These are phyloP conservation scores for Xylariaceae sp. DNA, from an alignment of 2,329 filamentous ascomycete species.

Conservation along the genomic window DNA sequence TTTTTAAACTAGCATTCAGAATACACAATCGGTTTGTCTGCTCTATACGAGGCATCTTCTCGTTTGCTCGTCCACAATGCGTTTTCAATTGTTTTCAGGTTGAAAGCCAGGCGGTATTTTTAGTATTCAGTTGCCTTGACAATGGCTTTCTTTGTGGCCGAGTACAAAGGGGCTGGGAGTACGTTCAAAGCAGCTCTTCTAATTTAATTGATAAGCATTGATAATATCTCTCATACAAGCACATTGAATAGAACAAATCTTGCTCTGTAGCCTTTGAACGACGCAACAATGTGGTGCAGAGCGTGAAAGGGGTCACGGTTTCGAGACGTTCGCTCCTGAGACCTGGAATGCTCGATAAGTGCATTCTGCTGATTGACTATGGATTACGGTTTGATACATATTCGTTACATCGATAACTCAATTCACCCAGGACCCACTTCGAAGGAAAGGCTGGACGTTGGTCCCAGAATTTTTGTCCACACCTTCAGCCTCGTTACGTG, in stretches of 20 bases:
- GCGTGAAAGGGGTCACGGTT: neutral
- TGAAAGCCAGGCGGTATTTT: neutral
- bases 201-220: no score
- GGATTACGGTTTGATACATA: neutral
- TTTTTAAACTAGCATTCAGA: neutral
- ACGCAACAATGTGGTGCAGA: neutral
- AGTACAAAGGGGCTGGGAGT: no score
- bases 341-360: neutral
- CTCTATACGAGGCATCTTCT: neutral
- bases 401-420: neutral
- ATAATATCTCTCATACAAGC: neutral
- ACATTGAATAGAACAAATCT: neutral
- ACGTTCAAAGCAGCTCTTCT: no score
- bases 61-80: neutral
- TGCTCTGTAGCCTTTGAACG: neutral
- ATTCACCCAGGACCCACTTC: neutral
- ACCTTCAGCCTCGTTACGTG: constrained; percentile 13
- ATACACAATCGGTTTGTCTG: neutral
- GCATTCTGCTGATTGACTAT: neutral
- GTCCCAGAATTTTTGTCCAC: constrained; percentile 12
- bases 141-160: no score
- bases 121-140: neutral
- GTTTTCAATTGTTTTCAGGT: neutral
- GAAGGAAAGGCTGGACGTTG: constrained; percentile 10
- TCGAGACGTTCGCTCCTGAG: no score